Base-by-base conservation (phyloP, 164 flowering plant species). In the Magnolia changhungtana region DNA sequence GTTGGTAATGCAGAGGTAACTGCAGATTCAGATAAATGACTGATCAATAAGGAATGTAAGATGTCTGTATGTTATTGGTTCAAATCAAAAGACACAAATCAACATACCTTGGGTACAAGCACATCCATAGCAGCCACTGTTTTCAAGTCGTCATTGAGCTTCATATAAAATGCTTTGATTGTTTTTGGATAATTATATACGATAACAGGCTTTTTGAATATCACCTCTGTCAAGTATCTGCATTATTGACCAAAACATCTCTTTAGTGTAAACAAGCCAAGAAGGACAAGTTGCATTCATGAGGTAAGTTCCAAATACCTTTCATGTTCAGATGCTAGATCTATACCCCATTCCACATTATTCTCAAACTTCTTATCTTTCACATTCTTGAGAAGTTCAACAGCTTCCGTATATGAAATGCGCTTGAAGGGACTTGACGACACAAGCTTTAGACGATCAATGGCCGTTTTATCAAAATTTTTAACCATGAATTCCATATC, bases 121-220 rank as follows among this genome's bases (percentile, higher is more conserved):
- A 95, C 92, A 87, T 95, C 99, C 99, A 95, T 93, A 11, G 99
- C 99, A 84, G 99, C 99, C 52, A 93, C 98, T 11, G 98, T 95
- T 81, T 88, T 89, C 16, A 55, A 68, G 73, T 93, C 98, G 74
- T 93, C 97, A 74, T 95, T 95, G 84, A 93, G 91, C 84, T 91
- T 88, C 98, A 93, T 93, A 81, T 95, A 95, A 78, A 95, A 95
- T 73, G 99, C 96, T 82, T 95, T 95, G 70, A 95, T 91, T 45
- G 78, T 89, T 83, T 95, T 95, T 1, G 99, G 99, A 78, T 95
- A 95, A 78, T 95, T 92, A 77, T 89, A 92, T 37, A 95, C 97
- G 77, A 95, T 95, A 65, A 93, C 97, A 74, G 99, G 99, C 79
- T 88, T 89, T 82, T 89, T 85, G 74, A 91, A 95, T 77, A 79